Percentiles rank a stretch among this genome's conserved stretches.
These are phyloP conservation scores for Ascochyta fabae DNA, from an alignment of 2,329 filamentous ascomycete species.

Conservation along the genomic window DNA sequence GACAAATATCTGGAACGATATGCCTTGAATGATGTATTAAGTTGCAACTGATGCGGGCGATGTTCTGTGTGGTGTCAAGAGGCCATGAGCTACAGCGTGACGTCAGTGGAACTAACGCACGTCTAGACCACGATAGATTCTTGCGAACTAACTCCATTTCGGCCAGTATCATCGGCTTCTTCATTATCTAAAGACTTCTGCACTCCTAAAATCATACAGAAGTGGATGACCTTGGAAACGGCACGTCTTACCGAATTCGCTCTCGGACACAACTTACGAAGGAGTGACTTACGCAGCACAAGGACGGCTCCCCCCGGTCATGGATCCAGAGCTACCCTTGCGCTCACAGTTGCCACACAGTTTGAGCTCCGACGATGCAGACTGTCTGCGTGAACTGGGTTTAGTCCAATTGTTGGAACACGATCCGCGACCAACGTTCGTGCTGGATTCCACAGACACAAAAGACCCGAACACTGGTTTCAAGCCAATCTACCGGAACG, in stretches of 20 bases:
- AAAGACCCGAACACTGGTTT: neutral
- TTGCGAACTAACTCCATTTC: too few species aligned
- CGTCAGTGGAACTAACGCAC: too few species aligned
- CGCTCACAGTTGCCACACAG: neutral
- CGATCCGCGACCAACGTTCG: constrained; percentile 30
- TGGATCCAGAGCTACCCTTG: neutral
- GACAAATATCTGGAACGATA: too few species aligned
- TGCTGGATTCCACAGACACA: constrained; percentile 18
- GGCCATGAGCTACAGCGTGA: too few species aligned
- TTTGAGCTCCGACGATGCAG: constrained; percentile 7
- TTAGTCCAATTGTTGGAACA: constrained; percentile 29
- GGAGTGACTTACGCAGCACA: neutral
- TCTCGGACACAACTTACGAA: neutral
- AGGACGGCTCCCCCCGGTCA: neutral
- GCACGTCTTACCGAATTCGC: neutral
- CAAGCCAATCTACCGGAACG: constrained; percentile 26
- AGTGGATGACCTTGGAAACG: neutral
- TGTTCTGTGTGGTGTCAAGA: too few species aligned
- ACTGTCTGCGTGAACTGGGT: constrained; percentile 20
- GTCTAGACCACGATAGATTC: too few species aligned
- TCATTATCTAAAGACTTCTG: too few species aligned
- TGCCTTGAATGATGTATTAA: too few species aligned
- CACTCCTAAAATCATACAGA: too few species aligned
- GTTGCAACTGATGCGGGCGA: too few species aligned
- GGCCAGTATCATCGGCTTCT: too few species aligned